Evolutionary conservation across 805 yeast species (phyloP).

Genomic region (Yarrowia divulgata): DNA sequence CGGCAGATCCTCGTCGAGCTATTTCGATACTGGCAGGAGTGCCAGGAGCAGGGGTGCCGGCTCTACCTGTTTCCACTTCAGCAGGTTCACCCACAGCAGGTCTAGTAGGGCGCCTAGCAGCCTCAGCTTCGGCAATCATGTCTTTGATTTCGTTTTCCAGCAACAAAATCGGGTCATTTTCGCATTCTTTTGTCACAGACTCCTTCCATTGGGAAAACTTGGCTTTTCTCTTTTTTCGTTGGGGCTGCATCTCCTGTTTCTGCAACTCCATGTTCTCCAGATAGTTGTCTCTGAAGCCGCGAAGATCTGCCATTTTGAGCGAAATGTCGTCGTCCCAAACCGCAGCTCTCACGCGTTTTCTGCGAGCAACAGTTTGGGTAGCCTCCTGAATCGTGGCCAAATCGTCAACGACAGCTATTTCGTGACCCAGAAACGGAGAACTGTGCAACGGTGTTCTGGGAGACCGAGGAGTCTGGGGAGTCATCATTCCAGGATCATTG

Average conservation of each 20-base stretch:
- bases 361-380: not conserved
- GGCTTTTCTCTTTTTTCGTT: not conserved
- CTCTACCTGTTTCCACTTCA: not conserved
- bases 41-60: not conserved
- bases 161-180: constrained; percentile 13
- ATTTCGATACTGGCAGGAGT: constrained; percentile 9
- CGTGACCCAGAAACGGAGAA: not conserved
- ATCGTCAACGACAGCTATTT: not conserved
- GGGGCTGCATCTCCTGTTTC: not conserved
- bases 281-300: constrained; percentile 12
- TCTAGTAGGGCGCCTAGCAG: not conserved
- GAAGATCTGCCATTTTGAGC: not conserved
- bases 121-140: not conserved
- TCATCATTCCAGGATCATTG: not conserved
- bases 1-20: not conserved
- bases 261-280: constrained; percentile 15
- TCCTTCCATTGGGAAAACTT: not conserved
- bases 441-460: constrained; percentile 3
- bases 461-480: not conserved
- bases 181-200: not conserved
- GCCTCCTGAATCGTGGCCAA: constrained; percentile 20
- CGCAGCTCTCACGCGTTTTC: constrained; percentile 2
- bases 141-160: constrained; percentile 4
- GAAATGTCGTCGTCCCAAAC: not conserved
- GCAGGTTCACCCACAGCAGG: not conserved